Evolutionary conservation across 768 basidiomycete genomes (phyloP).

Genomic region (Kwoniella newhampshirensis): DNA sequence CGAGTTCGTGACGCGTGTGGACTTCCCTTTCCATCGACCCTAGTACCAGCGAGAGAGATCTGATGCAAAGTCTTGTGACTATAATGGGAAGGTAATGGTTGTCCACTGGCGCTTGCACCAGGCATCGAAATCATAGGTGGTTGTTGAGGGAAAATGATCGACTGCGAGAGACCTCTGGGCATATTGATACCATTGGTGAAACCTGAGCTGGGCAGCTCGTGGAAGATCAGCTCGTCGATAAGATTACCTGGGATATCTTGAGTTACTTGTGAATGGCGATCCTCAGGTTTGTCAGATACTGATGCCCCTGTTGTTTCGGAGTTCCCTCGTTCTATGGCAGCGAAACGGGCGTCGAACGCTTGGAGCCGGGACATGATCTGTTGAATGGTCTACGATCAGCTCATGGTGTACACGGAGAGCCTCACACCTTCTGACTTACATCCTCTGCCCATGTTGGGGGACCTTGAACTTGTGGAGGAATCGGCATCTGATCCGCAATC

Average conservation of each 20-base stretch:
- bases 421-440: conserved; percentile 17
- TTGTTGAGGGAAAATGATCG: conserved; percentile 13
- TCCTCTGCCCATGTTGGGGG: conserved; percentile 34
- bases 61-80: too few relatives aligned
- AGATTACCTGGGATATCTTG: conserved; percentile 31
- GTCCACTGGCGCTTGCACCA: conserved; percentile 7
- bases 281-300: background rate
- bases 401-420: too few relatives aligned
- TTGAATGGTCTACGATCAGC: background rate
- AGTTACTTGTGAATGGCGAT: conserved; percentile 6
- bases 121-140: conserved; percentile 4
- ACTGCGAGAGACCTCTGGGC: conserved; percentile 14
- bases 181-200: conserved; percentile 9
- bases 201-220: conserved; percentile 20
- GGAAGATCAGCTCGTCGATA: conserved; percentile 39
- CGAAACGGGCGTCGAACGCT: conserved; percentile 34
- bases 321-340: conserved; percentile 27
- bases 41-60: too few relatives aligned
- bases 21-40: too few relatives aligned
- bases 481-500: conserved; percentile 6
- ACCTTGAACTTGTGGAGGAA: conserved; percentile 5
- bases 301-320: conserved; percentile 1
- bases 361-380: conserved; percentile 39
- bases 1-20: too few relatives aligned
- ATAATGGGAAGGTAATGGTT: too few relatives aligned